These are phyloP conservation scores for Hordeum pubiflorum DNA, from an alignment of 202 grass and related monocot species.

Conservation along the genomic window DNA sequence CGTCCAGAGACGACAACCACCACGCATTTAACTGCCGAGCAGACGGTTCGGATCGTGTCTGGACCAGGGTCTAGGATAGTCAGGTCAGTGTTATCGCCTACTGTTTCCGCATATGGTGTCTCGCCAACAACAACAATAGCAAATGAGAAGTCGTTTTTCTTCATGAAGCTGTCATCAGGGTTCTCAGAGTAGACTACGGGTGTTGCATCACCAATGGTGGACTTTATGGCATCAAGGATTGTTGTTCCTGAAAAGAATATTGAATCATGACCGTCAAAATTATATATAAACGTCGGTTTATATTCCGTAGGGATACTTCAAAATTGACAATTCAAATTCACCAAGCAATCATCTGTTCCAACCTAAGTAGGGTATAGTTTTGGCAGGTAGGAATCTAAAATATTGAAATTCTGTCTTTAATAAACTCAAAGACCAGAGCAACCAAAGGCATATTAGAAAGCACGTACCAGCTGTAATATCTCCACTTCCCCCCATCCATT, in stretches of 20 bases:
- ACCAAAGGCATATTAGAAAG: constrained; percentile 2
- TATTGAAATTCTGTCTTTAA: background rate
- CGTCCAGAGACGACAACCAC: constrained; percentile 75
- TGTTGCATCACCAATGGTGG: constrained; percentile 58
- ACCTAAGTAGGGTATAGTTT: background rate
- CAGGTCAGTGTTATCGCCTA: constrained; percentile 62
- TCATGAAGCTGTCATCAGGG: constrained; percentile 64
- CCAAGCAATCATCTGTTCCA: background rate
- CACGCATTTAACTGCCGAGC: constrained; percentile 56
- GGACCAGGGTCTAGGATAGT: constrained; percentile 73
- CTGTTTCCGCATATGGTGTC: constrained; percentile 64
- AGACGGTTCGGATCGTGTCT: constrained; percentile 67
- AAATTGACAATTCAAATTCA: background rate
- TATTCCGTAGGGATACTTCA: background rate
- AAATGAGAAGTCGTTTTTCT: constrained; percentile 56
- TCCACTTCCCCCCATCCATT: constrained; percentile 79
- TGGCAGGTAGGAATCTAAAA: background rate
- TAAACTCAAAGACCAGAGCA: background rate
- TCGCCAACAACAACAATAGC: constrained; percentile 82
- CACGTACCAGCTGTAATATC: constrained; percentile 73
- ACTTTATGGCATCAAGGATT: constrained; percentile 72
- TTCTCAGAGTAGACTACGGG: constrained; percentile 61
- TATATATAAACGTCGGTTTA: background rate
- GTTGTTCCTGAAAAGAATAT: constrained; percentile 64
- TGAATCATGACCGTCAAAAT: background rate